Base-by-base conservation (phyloP, 2,329 filamentous ascomycete genomes). In the Bipolaris victoriae region DNA sequence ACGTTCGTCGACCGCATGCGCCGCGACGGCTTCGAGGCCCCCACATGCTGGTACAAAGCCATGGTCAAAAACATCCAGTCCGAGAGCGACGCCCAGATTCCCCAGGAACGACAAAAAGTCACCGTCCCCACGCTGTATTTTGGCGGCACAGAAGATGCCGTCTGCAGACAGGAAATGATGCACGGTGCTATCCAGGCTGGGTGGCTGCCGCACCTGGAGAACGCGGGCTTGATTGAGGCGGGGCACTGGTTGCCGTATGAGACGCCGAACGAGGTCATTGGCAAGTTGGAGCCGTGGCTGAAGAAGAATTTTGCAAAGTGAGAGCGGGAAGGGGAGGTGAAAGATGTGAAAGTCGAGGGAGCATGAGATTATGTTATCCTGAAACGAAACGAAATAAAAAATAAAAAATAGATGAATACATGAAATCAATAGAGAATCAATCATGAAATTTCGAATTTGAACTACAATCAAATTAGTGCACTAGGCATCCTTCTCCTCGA, bases 31-130 rank as follows among this genome's bases (percentile, higher is more conserved):
- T 72, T 78, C 44, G 74, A 69, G 24, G 70, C 65, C 1, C 72
- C 77, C 4, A 63, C 77, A 53, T 71, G 73, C 57, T 79, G 75
- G 66, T 80, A 80, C 56, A 66, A 70, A 44, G 68, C 71, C 53
- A 64, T 60, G 40, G 47, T 44, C 7, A 26, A 44, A 52, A 60
- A 73, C 31, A 35, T 68, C 24, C 71, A 78, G 44, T 56, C 67
- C 24, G 62, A 69, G 29, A 60, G 60, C 22, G 73, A 74, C 15
- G 68, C 64, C 24, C 63, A 65, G 11, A 24, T 76, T 7, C 66
- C 69, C 0, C 43, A 55, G 10, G 61, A 58, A 1, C 62, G 57
- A 1, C 49, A 65, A 7, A 58, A 57, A 22, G 74, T 77, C 15
- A 70, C 68, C 20, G 75, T 79, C 29, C 78, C 78, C 0, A 50